Conservation (phyloP, 2,329 filamentous ascomycete species). For the Colletotrichum karsti region DNA sequence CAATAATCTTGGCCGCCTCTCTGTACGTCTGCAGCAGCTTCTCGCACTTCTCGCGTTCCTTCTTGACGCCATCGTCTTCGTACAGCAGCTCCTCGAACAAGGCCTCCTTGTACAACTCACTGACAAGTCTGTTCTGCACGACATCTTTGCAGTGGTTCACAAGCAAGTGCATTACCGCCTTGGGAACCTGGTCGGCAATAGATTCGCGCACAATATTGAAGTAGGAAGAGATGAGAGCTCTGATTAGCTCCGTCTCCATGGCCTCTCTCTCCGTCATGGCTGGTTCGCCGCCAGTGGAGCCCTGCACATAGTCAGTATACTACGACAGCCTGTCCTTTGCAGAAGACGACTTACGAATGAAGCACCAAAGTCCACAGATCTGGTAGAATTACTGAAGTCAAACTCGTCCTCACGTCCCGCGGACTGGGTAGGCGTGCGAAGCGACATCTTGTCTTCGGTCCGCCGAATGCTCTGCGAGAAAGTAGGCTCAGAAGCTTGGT, state of each 20-base stretch:
- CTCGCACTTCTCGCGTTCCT: conserved; percentile 98
- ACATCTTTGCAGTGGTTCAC: conserved; percentile 99
- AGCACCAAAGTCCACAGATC: conserved; percentile 51
- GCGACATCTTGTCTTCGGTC: conserved; percentile 64
- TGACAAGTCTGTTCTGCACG: conserved; percentile 95
- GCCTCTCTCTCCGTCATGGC: conserved; percentile 94
- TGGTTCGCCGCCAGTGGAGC: conserved; percentile 72
- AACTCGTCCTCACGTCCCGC: conserved; percentile 50
- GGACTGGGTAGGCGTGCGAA: conserved; percentile 56
- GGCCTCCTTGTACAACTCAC: conserved; percentile 91
- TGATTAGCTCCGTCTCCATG: conserved; percentile 97
- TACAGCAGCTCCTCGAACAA: conserved; percentile 94
- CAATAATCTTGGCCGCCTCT: conserved; percentile 97
- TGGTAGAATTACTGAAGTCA: conserved; percentile 47
- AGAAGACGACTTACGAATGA: conserved; percentile 64
- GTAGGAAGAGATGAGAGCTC: conserved; percentile 95
- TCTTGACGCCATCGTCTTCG: conserved; percentile 97
- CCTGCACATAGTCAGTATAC: conserved; percentile 46
- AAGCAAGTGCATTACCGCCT: conserved; percentile 97
- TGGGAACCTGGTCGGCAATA: conserved; percentile 98
- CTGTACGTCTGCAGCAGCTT: conserved; percentile 94
- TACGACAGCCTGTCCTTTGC: background rate
- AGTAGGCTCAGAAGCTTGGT: conserved; percentile 80
- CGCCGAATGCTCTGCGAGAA: conserved; percentile 86
- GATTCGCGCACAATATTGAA: conserved; percentile 99